phyloP scores from a whole-genome alignment of 345 rosid species.

The Cochlearia excelsa region DNA sequence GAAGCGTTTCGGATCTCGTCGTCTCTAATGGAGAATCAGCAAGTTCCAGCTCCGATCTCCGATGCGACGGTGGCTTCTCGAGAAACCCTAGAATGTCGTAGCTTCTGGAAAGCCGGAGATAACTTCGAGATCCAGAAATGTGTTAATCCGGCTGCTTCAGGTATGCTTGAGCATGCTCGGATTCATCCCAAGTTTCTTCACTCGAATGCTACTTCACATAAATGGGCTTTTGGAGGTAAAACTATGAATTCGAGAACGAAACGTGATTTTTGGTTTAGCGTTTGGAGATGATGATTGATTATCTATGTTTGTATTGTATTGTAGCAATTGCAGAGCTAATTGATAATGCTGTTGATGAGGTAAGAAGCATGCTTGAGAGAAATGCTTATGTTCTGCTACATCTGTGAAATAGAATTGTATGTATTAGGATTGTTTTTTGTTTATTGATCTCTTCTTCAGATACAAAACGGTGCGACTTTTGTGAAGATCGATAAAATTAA shows the following conservation, averaged over 20 bases:
- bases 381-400: conserved; percentile 15
- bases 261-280: no score
- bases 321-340: conserved; percentile 95
- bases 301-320: conserved; percentile 15
- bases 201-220: conserved; percentile 98
- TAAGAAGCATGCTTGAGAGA: conserved; percentile 63
- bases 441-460: conserved; percentile 41
- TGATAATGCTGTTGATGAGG: conserved; percentile 98
- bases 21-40: conserved; percentile 18
- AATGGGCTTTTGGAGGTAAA: conserved; percentile 98
- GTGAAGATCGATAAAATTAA: conserved; percentile 81
- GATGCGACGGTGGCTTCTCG: conserved; percentile 25
- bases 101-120: conserved; percentile 88
- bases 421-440: conserved; percentile 15
- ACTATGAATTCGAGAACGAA: no score
- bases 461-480: conserved; percentile 78
- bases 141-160: conserved; percentile 7
- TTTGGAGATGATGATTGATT: not conserved
- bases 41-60: conserved; percentile 17
- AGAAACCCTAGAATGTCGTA: conserved; percentile 49
- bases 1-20: conserved; percentile 10
- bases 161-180: conserved; percentile 76
- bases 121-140: conserved; percentile 38
- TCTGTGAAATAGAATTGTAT: not conserved
- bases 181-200: conserved; percentile 96